Evolutionary conservation across 345 rosid genomes (phyloP), one percentile per base, ranked within the genome.

Genomic region (Populus ilicifolia): DNA sequence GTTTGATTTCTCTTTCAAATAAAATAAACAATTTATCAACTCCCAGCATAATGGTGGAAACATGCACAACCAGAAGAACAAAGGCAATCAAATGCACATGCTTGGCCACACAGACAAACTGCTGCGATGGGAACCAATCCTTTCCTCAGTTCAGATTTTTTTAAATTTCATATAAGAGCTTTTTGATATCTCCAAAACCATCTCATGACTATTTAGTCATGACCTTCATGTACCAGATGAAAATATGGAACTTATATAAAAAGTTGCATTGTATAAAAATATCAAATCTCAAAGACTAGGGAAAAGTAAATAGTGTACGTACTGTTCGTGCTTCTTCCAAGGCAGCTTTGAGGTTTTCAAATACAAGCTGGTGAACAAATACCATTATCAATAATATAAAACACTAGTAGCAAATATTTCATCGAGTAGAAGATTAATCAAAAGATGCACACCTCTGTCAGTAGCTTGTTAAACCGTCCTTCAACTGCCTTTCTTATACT

Each of bases 251-350:
- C 27, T 59, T 3, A 9, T 1, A 59, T 59, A 59, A 59, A 59
- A 23, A 43, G 46, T 11, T 43, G 17, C 11, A 67, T 16, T 23
- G 69, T 44, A 25, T 25, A 72, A 27, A 71, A 72, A 6, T 27
- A 41, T 72, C 56, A 66, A 77, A 72, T 64, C 65, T 25, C 63
- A 36, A 48, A 17, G 44, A 71, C 38, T 36, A 30, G 46, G 17
- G 71, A 63, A 3, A 63, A 21, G 2, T 20, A 29, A 36, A 50
- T 44, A 50, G 25, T 33, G 13, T 59, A 64, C 88, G 69, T 92
- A 96, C 99, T 90, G 10, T 84, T 82, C 86, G 90, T 79, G 98
- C 97, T 90, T 96, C 99, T 86, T 92, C 98, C 79, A 96, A 81
- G 85, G 99, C 99, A 78, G 98, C 92, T 89, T 92, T 96, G 65